phyloP scores from a whole-genome alignment of 169 alveolate genomes.

The Babesia caballi region DNA sequence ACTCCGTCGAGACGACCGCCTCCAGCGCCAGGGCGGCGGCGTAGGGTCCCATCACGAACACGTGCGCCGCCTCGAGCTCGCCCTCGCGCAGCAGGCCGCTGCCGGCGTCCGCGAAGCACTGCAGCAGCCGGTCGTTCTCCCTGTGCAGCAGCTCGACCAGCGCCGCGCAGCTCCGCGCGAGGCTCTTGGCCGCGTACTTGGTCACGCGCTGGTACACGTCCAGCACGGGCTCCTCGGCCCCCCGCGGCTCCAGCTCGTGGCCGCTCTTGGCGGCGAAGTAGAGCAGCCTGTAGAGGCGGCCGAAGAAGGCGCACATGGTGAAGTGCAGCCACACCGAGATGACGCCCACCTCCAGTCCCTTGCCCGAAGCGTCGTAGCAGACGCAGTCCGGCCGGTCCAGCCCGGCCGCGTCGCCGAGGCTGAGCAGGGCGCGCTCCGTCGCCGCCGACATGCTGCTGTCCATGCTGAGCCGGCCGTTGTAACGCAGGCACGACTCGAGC shows the following conservation, averaged over 20 bases:
- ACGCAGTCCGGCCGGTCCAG: background rate
- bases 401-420: background rate
- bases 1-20: background rate
- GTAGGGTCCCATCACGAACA: slow-evolving; percentile 16
- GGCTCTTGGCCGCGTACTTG: background rate
- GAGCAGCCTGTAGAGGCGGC: background rate
- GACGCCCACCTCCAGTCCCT: background rate
- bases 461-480: background rate
- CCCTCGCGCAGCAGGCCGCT: background rate
- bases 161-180: background rate
- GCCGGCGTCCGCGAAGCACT: slow-evolving; percentile 14
- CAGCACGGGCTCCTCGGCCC: slow-evolving; percentile 10
- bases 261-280: slow-evolving; percentile 16
- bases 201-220: slow-evolving; percentile 22
- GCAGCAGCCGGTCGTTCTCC: slow-evolving; percentile 7
- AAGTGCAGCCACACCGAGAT: slow-evolving; percentile 26
- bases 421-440: background rate
- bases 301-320: slow-evolving; percentile 5
- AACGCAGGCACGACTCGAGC: background rate
- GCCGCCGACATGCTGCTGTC: background rate
- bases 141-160: background rate
- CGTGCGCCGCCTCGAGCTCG: background rate
- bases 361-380: background rate
- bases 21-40: background rate
- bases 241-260: slow-evolving; percentile 17